Evolutionary conservation across 2,329 filamentous ascomycete genomes (phyloP).

Genomic region (Fusarium sp.): DNA sequence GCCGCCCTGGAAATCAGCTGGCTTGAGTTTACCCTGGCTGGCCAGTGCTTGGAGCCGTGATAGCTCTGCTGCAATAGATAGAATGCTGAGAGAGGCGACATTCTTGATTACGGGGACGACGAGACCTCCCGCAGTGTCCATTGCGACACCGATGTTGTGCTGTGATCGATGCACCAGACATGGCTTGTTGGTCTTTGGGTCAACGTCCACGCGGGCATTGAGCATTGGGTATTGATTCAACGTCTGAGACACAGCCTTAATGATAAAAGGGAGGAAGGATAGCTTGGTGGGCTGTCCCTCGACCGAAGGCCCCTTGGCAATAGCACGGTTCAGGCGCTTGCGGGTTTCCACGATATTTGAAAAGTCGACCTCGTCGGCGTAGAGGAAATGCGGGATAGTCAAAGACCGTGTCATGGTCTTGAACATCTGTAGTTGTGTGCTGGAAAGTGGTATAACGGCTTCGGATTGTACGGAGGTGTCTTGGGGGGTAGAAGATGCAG

Average conservation of each 20-base stretch:
- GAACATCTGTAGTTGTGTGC: conserved; percentile 93
- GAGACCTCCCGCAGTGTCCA: conserved; percentile 91
- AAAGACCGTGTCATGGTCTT: conserved; percentile 96
- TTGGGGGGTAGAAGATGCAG: conserved; percentile 31
- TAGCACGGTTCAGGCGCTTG: conserved; percentile 77
- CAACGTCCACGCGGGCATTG: conserved; percentile 83
- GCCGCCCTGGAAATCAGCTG: conserved; percentile 82
- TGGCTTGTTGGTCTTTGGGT: conserved; percentile 71
- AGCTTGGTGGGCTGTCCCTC: conserved; percentile 71
- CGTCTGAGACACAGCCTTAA: conserved; percentile 93
- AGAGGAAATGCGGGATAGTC: conserved; percentile 93
- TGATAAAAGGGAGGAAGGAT: conserved; percentile 92
- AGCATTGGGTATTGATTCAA: conserved; percentile 86
- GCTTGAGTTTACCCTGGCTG: conserved; percentile 77
- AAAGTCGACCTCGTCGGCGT: conserved; percentile 90
- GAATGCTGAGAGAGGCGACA: conserved; percentile 81
- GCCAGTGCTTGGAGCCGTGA: conserved; percentile 79
- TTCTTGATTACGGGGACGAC: conserved; percentile 93
- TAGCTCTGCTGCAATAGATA: conserved; percentile 83
- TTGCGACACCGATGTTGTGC: conserved; percentile 96
- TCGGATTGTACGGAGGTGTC: conserved; percentile 71
- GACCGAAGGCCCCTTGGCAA: conserved; percentile 62
- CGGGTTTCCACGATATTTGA: conserved; percentile 80
- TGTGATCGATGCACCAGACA: conserved; percentile 81
- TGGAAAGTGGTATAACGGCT: conserved; percentile 76